These are phyloP conservation scores for Quillaja saponaria DNA, from an alignment of 306 rosid species.

Conservation along the genomic window DNA sequence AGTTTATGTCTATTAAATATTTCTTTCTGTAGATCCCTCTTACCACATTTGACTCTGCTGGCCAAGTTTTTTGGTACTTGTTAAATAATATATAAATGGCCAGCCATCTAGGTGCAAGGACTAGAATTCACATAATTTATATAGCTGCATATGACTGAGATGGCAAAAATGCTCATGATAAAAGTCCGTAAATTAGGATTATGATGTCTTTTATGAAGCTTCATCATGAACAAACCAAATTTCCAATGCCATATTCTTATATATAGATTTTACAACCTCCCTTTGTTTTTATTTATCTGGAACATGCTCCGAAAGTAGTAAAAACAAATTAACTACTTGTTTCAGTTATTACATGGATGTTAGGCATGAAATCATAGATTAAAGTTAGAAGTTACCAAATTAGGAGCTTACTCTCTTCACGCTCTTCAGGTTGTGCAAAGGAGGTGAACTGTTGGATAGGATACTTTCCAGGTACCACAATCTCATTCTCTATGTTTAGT, in stretches of 20 bases:
- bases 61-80: background rate
- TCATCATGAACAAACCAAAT: background rate
- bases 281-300: conserved; percentile 10
- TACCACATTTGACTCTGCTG: conserved; percentile 12
- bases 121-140: no score
- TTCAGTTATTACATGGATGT: background rate
- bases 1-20: conserved; percentile 32
- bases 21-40: background rate
- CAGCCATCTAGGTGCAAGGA: no score
- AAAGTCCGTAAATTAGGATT: conserved; percentile 1
- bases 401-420: conserved; percentile 27
- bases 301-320: no score
- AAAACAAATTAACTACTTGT: conserved; percentile 15
- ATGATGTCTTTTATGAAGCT: background rate
- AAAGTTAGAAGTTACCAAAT: conserved; percentile 7
- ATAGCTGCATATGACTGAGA: no score
- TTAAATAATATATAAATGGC: no score
- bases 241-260: background rate
- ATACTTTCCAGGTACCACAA: conserved; percentile 79
- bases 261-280: background rate
- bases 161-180: no score
- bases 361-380: conserved; percentile 2
- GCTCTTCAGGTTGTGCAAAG: conserved; percentile 74
- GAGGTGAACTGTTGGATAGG: conserved; percentile 84
- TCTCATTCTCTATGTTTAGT: conserved; percentile 10